A percentile compares a stretch with the other conserved stretches of the same genome.
Conservation (phyloP, 805 yeast genomes). For the Saturnispora galanensis region DNA sequence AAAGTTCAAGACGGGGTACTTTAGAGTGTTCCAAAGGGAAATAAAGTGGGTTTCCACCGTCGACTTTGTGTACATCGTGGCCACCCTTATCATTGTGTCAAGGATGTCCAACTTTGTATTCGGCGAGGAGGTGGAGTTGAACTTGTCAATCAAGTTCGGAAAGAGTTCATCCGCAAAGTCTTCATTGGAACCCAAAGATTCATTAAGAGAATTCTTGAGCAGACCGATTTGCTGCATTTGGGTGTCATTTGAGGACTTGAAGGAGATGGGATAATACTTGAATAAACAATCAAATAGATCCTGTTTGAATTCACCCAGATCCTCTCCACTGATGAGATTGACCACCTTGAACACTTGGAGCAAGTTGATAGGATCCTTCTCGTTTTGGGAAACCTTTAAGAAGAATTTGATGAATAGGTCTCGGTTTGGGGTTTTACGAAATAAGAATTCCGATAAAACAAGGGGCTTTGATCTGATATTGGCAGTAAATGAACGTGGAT, state of each 20-base stretch:
- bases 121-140: constrained; percentile 60
- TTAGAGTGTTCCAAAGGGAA: constrained; percentile 77
- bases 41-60: constrained; percentile 54
- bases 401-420: constrained; percentile 47
- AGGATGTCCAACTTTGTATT: constrained; percentile 68
- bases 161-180: constrained; percentile 63
- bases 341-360: constrained; percentile 58
- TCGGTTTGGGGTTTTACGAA: too few species aligned
- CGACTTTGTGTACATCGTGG: constrained; percentile 39
- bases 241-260: constrained; percentile 89
- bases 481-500: constrained; percentile 51
- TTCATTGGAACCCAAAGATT: constrained; percentile 51
- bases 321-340: constrained; percentile 30
- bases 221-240: constrained; percentile 71
- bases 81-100: constrained; percentile 47
- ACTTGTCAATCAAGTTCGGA: constrained; percentile 69
- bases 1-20: constrained; percentile 80
- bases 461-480: constrained; percentile 54
- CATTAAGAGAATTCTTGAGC: constrained; percentile 51
- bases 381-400: constrained; percentile 67
- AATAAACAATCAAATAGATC: constrained; percentile 81
- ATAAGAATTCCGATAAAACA: constrained; percentile 1
- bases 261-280: constrained; percentile 94
- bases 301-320: constrained; percentile 36
- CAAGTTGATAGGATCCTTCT: constrained; percentile 89